Evolutionary conservation across 1,284 basidiomycete genomes (phyloP).

Genomic region (Leucoagaricus sp.): DNA sequence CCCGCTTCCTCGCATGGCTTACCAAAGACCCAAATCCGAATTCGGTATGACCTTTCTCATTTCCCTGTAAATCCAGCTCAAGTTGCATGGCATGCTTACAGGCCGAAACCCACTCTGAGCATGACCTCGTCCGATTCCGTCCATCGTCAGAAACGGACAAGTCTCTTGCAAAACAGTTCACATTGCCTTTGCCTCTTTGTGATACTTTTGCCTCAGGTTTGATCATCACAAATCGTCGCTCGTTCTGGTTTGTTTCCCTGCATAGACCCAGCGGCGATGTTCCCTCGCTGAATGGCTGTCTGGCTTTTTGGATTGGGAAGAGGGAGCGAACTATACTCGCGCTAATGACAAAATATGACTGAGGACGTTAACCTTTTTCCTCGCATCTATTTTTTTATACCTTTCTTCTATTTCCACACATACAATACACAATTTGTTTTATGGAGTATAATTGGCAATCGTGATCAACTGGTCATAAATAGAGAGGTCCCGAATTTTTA

Average conservation of each 20-base stretch:
- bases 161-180: neutral
- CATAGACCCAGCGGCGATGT: neutral
- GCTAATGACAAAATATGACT: neutral
- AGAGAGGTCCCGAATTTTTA: no score
- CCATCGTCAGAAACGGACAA: neutral
- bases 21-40: no score
- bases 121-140: neutral
- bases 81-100: neutral
- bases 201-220: neutral
- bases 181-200: neutral
- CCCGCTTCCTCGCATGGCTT: neutral
- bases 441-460: no score
- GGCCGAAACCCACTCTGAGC: neutral
- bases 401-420: no score
- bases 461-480: no score
- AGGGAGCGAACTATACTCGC: neutral
- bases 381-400: no score
- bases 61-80: neutral
- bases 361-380: no score
- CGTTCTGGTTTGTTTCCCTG: neutral
- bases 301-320: neutral
- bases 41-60: neutral
- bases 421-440: no score
- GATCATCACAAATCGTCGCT: neutral
- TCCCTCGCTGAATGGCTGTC: neutral